Conservation (phyloP, 129 eudicot genomes). For the Lactuca sativa region DNA sequence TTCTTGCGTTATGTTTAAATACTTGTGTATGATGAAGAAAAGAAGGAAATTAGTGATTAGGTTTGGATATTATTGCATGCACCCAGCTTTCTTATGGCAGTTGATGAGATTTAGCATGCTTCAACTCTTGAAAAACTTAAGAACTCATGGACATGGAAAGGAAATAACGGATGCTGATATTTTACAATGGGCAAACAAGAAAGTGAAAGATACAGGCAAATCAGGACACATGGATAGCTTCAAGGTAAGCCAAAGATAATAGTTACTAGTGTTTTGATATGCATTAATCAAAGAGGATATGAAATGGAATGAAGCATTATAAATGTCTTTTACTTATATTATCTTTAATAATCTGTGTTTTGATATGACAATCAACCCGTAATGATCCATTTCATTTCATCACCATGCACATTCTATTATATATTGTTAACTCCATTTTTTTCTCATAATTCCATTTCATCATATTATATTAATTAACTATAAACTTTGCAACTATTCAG, state of each 20-base stretch:
- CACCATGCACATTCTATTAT: too few species aligned
- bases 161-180: conserved; percentile 83
- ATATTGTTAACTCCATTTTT: too few species aligned
- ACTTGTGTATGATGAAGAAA: not conserved
- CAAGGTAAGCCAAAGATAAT: conserved; percentile 42
- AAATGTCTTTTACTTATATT: too few species aligned
- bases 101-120: conserved; percentile 87
- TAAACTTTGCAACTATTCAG: conserved; percentile 34
- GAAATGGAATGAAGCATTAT: too few species aligned
- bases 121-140: conserved; percentile 74
- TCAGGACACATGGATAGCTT: conserved; percentile 75
- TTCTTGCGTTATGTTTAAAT: not conserved
- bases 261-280: too few species aligned
- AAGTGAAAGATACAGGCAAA: conserved; percentile 67
- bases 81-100: conserved; percentile 92
- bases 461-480: not conserved
- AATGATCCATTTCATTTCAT: too few species aligned
- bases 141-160: conserved; percentile 76
- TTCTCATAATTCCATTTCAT: too few species aligned
- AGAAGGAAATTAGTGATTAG: conserved; percentile 7
- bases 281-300: too few species aligned
- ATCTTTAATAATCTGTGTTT: too few species aligned
- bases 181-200: conserved; percentile 83
- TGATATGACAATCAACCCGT: too few species aligned
- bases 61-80: conserved; percentile 15